Percentiles rank a stretch among this genome's conserved stretches.
These are phyloP conservation scores for Paraglomus occultum DNA, from an alignment of 192 early-diverging fungal species.

Conservation along the genomic window DNA sequence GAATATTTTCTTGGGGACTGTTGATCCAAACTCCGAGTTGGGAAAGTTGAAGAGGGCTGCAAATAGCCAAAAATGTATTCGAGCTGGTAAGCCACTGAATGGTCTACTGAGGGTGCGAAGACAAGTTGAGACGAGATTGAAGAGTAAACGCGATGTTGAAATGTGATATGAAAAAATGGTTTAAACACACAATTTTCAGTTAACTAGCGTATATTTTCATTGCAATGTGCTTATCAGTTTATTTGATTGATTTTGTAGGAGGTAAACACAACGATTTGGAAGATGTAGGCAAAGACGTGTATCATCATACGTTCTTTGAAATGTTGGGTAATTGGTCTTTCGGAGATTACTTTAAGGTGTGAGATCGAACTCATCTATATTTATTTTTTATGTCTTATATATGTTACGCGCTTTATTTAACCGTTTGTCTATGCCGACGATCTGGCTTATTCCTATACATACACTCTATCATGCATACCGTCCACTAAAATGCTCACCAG, in stretches of 20 bases:
- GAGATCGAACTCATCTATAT: background rate
- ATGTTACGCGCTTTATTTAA: too few species aligned
- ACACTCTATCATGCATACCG: background rate
- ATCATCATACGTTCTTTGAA: slow-evolving; percentile 99
- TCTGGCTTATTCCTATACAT: background rate
- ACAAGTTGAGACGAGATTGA: background rate
- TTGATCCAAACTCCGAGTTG: slow-evolving; percentile 90
- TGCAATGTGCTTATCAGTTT: slow-evolving; percentile 16
- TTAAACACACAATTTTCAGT: background rate
- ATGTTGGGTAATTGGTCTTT: slow-evolving; percentile 99
- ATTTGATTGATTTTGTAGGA: slow-evolving; percentile 44
- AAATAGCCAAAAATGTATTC: slow-evolving; percentile 98
- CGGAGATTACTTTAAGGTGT: slow-evolving; percentile 96
- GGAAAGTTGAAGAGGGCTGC: slow-evolving; percentile 88
- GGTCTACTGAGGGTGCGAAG: background rate
- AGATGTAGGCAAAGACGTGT: slow-evolving; percentile 96
- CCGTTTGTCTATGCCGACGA: background rate
- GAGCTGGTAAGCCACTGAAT: slow-evolving; percentile 81
- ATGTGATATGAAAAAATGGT: background rate
- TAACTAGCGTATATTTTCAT: background rate
- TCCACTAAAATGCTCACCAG: slow-evolving; percentile 31
- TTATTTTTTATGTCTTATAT: background rate
- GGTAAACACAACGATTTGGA: slow-evolving; percentile 99
- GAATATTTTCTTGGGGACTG: slow-evolving; percentile 93
- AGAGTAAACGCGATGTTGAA: background rate